Evolutionary conservation across 2,329 filamentous ascomycete genomes (phyloP).

Genomic region (Ophiostoma piceae): DNA sequence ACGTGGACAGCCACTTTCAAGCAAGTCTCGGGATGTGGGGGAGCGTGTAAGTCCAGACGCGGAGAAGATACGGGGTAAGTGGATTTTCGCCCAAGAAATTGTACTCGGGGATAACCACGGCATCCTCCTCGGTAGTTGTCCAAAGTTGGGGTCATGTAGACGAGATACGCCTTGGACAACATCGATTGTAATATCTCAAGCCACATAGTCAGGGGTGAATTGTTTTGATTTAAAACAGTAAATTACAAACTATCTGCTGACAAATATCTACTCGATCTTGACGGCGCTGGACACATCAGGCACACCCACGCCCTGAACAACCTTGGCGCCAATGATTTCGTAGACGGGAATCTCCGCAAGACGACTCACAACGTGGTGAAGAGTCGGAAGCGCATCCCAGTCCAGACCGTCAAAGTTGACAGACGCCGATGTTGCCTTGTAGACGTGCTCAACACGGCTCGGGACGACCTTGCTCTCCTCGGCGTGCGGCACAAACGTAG

Average conservation of each 20-base stretch:
- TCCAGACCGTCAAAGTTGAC: constrained; percentile 47
- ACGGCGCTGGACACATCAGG: constrained; percentile 38
- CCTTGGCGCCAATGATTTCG: constrained; percentile 49
- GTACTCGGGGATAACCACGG: background rate
- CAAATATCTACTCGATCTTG: background rate
- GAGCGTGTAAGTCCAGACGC: constrained; percentile 13
- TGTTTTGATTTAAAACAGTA: background rate
- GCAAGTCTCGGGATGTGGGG: constrained; percentile 1
- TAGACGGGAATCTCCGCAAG: constrained; percentile 54
- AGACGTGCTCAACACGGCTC: constrained; percentile 33
- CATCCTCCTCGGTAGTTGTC: background rate
- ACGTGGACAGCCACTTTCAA: background rate
- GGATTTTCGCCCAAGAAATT: background rate
- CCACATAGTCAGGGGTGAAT: no score
- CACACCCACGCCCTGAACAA: constrained; percentile 50
- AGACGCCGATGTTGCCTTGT: constrained; percentile 38
- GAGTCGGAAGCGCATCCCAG: constrained; percentile 53
- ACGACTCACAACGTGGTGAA: constrained; percentile 52
- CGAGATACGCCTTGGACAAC: no score
- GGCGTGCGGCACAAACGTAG: constrained; percentile 37
- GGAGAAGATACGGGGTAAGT: background rate
- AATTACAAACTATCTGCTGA: background rate
- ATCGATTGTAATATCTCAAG: no score
- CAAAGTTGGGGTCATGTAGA: background rate
- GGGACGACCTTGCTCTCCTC: constrained; percentile 35